phyloP scores from a whole-genome alignment of 441 rosid genomes.

The Capsella rubella region DNA sequence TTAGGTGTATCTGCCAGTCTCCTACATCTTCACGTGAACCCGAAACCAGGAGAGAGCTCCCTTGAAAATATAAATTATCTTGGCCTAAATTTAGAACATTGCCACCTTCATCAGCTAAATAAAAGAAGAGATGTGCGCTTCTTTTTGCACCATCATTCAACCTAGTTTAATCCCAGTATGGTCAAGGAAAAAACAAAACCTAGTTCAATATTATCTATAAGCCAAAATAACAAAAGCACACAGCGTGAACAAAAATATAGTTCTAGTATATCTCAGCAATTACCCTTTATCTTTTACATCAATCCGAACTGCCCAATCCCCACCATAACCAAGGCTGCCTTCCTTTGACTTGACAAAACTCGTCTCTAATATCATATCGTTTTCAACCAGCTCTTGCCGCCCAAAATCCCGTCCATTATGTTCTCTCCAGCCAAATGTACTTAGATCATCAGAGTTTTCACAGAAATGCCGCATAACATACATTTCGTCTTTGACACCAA shows the following conservation, averaged over 20 bases:
- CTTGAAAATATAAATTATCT: constrained; percentile 49
- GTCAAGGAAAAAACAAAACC: constrained; percentile 18
- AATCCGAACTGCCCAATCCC: constrained; percentile 93
- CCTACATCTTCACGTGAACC: constrained; percentile 83
- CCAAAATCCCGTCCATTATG: constrained; percentile 97
- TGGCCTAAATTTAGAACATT: constrained; percentile 63
- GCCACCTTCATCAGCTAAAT: constrained; percentile 93
- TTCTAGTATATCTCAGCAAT: constrained; percentile 35
- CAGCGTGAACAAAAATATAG: constrained; percentile 9
- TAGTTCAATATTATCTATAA: constrained; percentile 3
- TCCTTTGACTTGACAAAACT: constrained; percentile 86
- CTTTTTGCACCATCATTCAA: constrained; percentile 59
- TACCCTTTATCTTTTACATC: constrained; percentile 66
- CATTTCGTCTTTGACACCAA: constrained; percentile 82
- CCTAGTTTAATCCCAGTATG: constrained; percentile 45
- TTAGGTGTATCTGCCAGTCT: constrained; percentile 90
- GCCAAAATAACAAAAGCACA: constrained; percentile 8
- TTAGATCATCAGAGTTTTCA: constrained; percentile 83
- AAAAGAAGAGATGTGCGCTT: constrained; percentile 84
- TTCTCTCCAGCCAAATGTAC: constrained; percentile 83
- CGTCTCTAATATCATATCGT: constrained; percentile 70
- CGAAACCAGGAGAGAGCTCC: constrained; percentile 77
- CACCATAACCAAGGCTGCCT: constrained; percentile 86
- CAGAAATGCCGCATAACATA: constrained; percentile 83
- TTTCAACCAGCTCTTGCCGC: constrained; percentile 78